Conservation (phyloP, 2,329 filamentous ascomycete species). For the Curvularia verruculosa region DNA sequence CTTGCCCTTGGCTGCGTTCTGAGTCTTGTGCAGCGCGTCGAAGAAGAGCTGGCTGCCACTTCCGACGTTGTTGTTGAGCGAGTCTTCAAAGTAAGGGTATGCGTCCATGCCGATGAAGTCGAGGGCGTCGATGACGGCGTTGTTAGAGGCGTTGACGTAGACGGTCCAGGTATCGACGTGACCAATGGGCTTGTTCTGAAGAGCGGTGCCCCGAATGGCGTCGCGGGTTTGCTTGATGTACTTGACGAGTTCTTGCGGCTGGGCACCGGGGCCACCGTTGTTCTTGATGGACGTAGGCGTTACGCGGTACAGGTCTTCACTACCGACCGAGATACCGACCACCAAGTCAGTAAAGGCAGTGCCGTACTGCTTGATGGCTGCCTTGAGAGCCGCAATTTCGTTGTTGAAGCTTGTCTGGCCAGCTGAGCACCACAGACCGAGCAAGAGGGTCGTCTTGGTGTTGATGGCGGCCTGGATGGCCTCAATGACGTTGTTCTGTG, state of each 20-base stretch:
- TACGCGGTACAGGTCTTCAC: slow-evolving; percentile 70
- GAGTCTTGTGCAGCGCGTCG: slow-evolving; percentile 66
- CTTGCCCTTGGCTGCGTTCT: slow-evolving; percentile 67
- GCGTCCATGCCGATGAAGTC: slow-evolving; percentile 87
- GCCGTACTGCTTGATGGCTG: slow-evolving; percentile 73
- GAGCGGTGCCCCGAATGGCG: slow-evolving; percentile 66
- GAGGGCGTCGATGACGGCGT: slow-evolving; percentile 68
- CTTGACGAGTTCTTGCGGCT: slow-evolving; percentile 65
- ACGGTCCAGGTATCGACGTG: slow-evolving; percentile 89
- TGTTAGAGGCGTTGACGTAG: slow-evolving; percentile 72
- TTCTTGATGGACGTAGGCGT: slow-evolving; percentile 72
- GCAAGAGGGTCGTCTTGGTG: slow-evolving; percentile 77
- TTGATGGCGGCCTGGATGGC: slow-evolving; percentile 82
- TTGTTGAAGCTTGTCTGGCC: slow-evolving; percentile 68
- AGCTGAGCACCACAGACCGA: slow-evolving; percentile 83
- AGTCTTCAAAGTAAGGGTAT: slow-evolving; percentile 82
- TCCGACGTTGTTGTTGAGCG: slow-evolving; percentile 60
- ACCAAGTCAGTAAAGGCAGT: slow-evolving; percentile 68
- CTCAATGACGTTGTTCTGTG: slow-evolving; percentile 67
- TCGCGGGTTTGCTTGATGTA: slow-evolving; percentile 74
- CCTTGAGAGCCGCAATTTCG: slow-evolving; percentile 74
- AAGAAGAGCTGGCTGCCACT: slow-evolving; percentile 71
- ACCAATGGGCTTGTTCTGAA: slow-evolving; percentile 67
- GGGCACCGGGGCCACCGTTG: slow-evolving; percentile 66
- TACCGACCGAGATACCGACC: slow-evolving; percentile 83